These are phyloP conservation scores for Wickerhamomyces bovis DNA, from an alignment of 805 yeast species.

Conservation along the genomic window DNA sequence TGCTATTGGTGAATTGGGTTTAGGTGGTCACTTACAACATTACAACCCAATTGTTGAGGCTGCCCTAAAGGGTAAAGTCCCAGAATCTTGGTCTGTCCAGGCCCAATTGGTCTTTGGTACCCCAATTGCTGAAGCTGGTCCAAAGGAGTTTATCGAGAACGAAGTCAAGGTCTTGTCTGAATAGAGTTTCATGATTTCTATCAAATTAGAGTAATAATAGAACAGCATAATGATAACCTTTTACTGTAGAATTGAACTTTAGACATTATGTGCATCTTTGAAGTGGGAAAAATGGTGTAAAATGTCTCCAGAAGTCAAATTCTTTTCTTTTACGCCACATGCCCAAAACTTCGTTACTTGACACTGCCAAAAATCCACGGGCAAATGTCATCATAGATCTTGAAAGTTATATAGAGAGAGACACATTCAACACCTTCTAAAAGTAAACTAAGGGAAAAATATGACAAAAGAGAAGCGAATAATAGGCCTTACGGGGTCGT, in stretches of 20 bases:
- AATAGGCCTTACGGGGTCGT: slow-evolving; percentile 4
- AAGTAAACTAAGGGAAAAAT: too few species aligned
- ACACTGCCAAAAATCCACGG: background rate
- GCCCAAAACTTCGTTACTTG: too few species aligned
- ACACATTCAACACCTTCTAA: too few species aligned
- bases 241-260: too few species aligned
- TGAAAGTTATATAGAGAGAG: too few species aligned
- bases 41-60: slow-evolving; percentile 40
- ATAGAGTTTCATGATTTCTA: background rate
- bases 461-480: background rate
- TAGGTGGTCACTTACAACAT: slow-evolving; percentile 50
- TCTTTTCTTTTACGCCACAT: too few species aligned
- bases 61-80: slow-evolving; percentile 35
- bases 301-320: too few species aligned
- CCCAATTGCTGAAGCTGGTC: slow-evolving; percentile 31
- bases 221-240: too few species aligned
- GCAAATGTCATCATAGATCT: background rate
- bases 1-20: slow-evolving; percentile 36
- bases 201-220: background rate
- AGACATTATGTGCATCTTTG: too few species aligned
- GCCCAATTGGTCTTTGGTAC: slow-evolving; percentile 48
- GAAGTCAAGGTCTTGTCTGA: slow-evolving; percentile 31
- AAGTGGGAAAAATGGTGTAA: too few species aligned
- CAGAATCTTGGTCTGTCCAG: slow-evolving; percentile 38
- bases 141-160: slow-evolving; percentile 37